These are phyloP conservation scores for Nakaseomyces bracarensis DNA, from an alignment of 1,139 yeast genomes.

Conservation along the genomic window DNA sequence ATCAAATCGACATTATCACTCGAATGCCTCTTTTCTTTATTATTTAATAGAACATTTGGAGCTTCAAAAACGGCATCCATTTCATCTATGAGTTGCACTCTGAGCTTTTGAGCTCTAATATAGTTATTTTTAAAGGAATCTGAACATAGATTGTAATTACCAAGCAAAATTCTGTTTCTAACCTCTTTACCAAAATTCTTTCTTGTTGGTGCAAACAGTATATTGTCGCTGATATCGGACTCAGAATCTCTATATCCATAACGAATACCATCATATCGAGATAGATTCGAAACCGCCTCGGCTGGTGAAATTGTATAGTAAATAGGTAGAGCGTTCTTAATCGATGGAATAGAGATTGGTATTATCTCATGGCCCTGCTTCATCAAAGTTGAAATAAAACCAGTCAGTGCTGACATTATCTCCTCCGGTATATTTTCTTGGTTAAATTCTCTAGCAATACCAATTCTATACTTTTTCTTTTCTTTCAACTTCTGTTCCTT, in stretches of 20 bases:
- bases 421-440: slow-evolving; percentile 46
- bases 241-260: slow-evolving; percentile 52
- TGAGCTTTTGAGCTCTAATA: slow-evolving; percentile 61
- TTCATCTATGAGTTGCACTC: slow-evolving; percentile 54
- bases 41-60: slow-evolving; percentile 38
- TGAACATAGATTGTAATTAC: slow-evolving; percentile 77
- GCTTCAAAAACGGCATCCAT: slow-evolving; percentile 55
- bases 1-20: slow-evolving; percentile 55
- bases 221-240: slow-evolving; percentile 34
- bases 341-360: slow-evolving; percentile 61
- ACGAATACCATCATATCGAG: slow-evolving; percentile 84
- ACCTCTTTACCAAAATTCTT: slow-evolving; percentile 70
- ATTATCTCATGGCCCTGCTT: slow-evolving; percentile 48
- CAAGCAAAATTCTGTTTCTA: slow-evolving; percentile 70
- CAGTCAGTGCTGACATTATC: slow-evolving; percentile 42
- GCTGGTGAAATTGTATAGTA: slow-evolving; percentile 87
- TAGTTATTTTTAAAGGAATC: slow-evolving; percentile 68
- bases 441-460: slow-evolving; percentile 62
- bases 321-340: slow-evolving; percentile 63
- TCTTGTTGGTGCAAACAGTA: slow-evolving; percentile 51
- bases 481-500: slow-evolving; percentile 13
- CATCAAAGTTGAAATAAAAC: slow-evolving; percentile 38
- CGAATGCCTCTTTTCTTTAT: slow-evolving; percentile 11
- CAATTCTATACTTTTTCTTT: slow-evolving; percentile 40
- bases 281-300: slow-evolving; percentile 86